These are phyloP conservation scores for Leccinum longicurvipes DNA, from an alignment of 768 basidiomycete species.

Conservation along the genomic window DNA sequence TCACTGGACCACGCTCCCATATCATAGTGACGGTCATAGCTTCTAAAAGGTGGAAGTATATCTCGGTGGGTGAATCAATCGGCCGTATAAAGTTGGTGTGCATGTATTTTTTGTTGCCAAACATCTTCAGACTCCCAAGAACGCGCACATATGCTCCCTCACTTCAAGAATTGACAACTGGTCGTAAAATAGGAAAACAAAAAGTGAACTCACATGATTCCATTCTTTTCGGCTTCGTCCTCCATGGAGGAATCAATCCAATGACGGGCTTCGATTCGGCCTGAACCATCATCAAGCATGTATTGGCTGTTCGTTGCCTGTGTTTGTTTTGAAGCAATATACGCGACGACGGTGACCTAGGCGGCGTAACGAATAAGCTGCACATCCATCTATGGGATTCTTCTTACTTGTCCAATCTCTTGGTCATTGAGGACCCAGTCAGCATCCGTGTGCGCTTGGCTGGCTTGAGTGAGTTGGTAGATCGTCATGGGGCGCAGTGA, in stretches of 20 bases:
- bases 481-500: conserved; percentile 74
- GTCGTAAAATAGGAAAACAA: not conserved
- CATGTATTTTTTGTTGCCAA: conserved; percentile 78
- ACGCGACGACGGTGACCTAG: conserved; percentile 72
- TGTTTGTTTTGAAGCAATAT: conserved; percentile 61
- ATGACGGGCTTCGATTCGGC: conserved; percentile 68
- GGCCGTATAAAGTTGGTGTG: conserved; percentile 72
- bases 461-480: conserved; percentile 69
- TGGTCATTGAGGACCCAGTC: conserved; percentile 82
- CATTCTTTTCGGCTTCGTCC: conserved; percentile 50
- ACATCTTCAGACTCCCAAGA: conserved; percentile 77
- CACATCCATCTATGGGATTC: not conserved
- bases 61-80: conserved; percentile 68
- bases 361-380: conserved; percentile 1
- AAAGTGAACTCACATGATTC: conserved; percentile 40
- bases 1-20: conserved; percentile 64
- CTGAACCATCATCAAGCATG: conserved; percentile 83
- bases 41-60: conserved; percentile 80
- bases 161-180: conserved; percentile 35
- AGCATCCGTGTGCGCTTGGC: conserved; percentile 83
- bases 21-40: conserved; percentile 64
- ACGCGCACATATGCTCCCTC: conserved; percentile 78
- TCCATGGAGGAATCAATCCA: conserved; percentile 73
- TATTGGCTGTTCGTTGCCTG: conserved; percentile 83
- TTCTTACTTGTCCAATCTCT: conserved; percentile 74